A percentile compares a stretch with the other conserved stretches of the same genome.
Evolutionary conservation across 2,329 filamentous ascomycete genomes (phyloP).

Genomic region (Ophiostoma tasmaniense): DNA sequence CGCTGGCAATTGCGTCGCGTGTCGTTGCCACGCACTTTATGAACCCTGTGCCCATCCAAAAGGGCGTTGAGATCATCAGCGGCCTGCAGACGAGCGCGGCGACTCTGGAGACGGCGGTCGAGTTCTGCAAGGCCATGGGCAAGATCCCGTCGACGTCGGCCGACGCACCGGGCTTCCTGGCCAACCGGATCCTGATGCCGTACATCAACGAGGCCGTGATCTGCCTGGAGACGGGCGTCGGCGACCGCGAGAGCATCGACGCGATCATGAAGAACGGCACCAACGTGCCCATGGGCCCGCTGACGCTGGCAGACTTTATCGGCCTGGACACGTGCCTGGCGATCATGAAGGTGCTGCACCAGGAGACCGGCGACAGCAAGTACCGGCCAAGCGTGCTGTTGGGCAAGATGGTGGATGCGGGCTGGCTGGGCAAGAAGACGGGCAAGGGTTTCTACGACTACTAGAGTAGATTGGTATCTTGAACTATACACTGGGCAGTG

Average conservation of each 20-base stretch:
- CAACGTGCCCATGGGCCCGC: constrained; percentile 94
- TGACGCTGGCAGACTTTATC: constrained; percentile 93
- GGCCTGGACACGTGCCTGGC: constrained; percentile 91
- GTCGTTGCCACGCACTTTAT: constrained; percentile 98
- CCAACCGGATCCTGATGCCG: constrained; percentile 95
- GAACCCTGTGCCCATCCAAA: constrained; percentile 96
- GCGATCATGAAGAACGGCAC: constrained; percentile 99
- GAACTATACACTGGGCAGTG: neutral
- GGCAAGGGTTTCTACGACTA: constrained; percentile 96
- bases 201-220: constrained; percentile 99
- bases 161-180: constrained; percentile 88
- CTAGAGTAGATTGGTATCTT: constrained; percentile 28
- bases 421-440: constrained; percentile 95
- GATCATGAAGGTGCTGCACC: constrained; percentile 92
- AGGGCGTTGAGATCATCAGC: constrained; percentile 95
- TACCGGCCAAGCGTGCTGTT: constrained; percentile 84
- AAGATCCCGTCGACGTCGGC: constrained; percentile 83
- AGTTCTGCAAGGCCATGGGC: constrained; percentile 84
- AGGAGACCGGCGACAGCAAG: constrained; percentile 90
- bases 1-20: constrained; percentile 66
- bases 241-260: constrained; percentile 84
- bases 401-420: constrained; percentile 93
- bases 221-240: constrained; percentile 88
- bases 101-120: constrained; percentile 74
- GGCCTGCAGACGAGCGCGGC: constrained; percentile 81